phyloP scores from a whole-genome alignment of 345 rosid species.

The Brassica cretica region DNA sequence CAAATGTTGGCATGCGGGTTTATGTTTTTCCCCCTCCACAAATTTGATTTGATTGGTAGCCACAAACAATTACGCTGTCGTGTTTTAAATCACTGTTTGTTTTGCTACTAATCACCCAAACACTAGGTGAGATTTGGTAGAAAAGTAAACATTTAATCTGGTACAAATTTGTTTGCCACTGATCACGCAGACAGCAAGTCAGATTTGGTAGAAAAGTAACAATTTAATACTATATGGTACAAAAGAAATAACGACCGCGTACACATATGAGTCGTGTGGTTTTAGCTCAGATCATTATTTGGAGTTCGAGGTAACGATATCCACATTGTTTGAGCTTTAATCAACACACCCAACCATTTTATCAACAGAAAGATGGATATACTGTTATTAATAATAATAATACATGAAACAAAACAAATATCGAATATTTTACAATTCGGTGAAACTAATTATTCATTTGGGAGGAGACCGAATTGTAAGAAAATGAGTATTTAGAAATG shows the following conservation, averaged over 20 bases:
- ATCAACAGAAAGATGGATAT: neutral
- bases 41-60: conserved; percentile 13
- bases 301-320: neutral
- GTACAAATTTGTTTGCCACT: neutral
- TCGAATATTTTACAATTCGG: too few species aligned
- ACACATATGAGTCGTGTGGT: neutral
- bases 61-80: neutral
- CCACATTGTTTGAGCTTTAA: neutral
- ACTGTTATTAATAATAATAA: too few species aligned
- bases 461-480: too few species aligned
- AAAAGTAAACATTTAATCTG: conserved; percentile 17
- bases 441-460: too few species aligned
- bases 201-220: neutral
- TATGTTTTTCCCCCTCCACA: neutral
- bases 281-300: neutral
- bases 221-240: neutral
- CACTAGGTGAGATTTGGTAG: neutral
- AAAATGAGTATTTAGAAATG: neutral
- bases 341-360: neutral
- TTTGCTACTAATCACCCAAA: conserved; percentile 4
- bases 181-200: neutral
- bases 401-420: too few species aligned
- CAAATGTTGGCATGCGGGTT: conserved; percentile 30
- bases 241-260: neutral
- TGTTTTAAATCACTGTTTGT: neutral